A percentile compares a stretch with the other conserved stretches of the same genome.
These are phyloP conservation scores for Colletotrichum brevisporum DNA, from an alignment of 2,329 filamentous ascomycete genomes.

Conservation along the genomic window DNA sequence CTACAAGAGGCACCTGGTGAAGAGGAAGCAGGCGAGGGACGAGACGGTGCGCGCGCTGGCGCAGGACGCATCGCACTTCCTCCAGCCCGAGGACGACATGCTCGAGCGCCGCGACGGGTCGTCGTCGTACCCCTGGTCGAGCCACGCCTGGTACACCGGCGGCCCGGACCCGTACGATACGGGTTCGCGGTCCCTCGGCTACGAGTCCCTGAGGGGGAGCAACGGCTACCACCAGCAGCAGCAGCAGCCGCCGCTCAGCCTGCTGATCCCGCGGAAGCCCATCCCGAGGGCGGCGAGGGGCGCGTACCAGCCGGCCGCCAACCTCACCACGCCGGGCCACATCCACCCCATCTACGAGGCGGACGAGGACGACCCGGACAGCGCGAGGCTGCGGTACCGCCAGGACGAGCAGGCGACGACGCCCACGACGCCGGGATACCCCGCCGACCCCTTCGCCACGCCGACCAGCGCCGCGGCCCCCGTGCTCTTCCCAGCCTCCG, in stretches of 20 bases:
- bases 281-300: conserved; percentile 44
- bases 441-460: conserved; percentile 66
- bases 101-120: conserved; percentile 54
- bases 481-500: conserved; percentile 47
- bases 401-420: conserved; percentile 47
- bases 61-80: conserved; percentile 63
- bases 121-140: conserved; percentile 49
- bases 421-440: conserved; percentile 52
- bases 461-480: conserved; percentile 48
- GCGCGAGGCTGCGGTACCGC: conserved; percentile 27
- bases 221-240: conserved; percentile 38
- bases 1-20: conserved; percentile 59
- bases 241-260: conserved; percentile 41
- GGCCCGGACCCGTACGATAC: conserved; percentile 59
- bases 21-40: conserved; percentile 54
- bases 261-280: conserved; percentile 52
- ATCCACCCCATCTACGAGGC: conserved; percentile 74
- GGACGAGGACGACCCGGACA: conserved; percentile 64
- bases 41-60: conserved; percentile 63
- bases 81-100: conserved; percentile 62
- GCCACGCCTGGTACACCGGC: conserved; percentile 60
- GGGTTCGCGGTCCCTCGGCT: conserved; percentile 60
- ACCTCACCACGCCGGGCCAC: conserved; percentile 48
- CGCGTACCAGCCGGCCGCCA: conserved; percentile 41
- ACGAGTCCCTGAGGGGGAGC: conserved; percentile 61